Base-by-base conservation (phyloP, 1,284 basidiomycete genomes). In the Omphalotus olearius region DNA sequence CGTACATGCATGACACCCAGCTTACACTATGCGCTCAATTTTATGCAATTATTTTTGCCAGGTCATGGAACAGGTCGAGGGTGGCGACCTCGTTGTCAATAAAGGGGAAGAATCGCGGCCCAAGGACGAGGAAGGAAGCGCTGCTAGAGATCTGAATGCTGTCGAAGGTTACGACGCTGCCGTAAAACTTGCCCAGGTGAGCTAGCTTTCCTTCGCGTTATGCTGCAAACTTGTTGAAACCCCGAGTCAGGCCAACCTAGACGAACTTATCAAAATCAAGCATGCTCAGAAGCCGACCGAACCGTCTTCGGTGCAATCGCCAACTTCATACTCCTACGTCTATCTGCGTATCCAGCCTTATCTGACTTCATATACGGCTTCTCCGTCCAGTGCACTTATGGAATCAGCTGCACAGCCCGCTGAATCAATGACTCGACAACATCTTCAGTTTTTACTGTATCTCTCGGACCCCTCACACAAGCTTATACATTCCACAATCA, bases 261-360 rank as follows among this genome's bases (percentile, higher is more conserved):
- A 89, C 48, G 84, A 90, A 54, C 63, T 92, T 25, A 78, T 91
- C 61, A 89, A 87, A 69, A 78, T 70, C 51, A 83, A 78, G 58
- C 62, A 74, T 55, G 64, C 52, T 54, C 66, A 26, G 65, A 71
- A 25, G 61, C 69, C n/a, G 59, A 68, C 47, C 1, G 68, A 68
- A 48, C 60, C 70, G 23, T 73, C 78, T 36, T 70, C 77, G 23
- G 64, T 66, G 26, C 78, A 81, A 60, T 80, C 79, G 54, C 93
- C 92, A 2, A 91, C 93, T 11, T 91, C 91, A 3, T 91, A 90
- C 54, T 92, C 94, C 39, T 86, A 94, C 48, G 83, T 99, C 45
- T 98, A 93, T 69, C 79, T 99, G 47, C 92, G 96, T 56, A 80
- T 99, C 36, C 95, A 99, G 66, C 93, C 96, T 1, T 86, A 88